phyloP scores from a whole-genome alignment of 768 basidiomycete genomes.

The Gymnopilus junonius region DNA sequence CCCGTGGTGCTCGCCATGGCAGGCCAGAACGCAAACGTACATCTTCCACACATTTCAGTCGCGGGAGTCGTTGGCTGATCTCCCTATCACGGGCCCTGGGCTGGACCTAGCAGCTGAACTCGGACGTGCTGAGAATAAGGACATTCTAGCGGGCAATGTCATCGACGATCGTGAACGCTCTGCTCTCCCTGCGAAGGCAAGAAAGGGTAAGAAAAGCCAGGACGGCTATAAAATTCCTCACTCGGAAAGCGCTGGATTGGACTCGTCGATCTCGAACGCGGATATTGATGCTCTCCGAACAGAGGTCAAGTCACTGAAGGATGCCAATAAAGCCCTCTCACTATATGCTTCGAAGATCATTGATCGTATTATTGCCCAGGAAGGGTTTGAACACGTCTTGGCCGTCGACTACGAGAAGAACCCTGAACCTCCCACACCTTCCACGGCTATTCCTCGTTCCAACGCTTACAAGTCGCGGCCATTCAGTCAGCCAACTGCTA shows the following conservation, averaged over 20 bases:
- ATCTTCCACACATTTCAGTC: conserved; percentile 57
- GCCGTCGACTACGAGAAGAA: conserved; percentile 87
- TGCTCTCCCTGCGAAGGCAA: conserved; percentile 46
- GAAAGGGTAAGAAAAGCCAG: conserved; percentile 52
- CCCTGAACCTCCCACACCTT: conserved; percentile 49
- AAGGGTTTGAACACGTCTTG: conserved; percentile 96
- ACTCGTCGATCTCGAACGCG: conserved; percentile 40
- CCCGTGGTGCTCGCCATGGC: conserved; percentile 46
- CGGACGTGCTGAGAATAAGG: conserved; percentile 90
- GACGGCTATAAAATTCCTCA: conserved; percentile 42
- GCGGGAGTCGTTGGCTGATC: conserved; percentile 85
- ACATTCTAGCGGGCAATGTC: conserved; percentile 62
- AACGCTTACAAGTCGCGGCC: conserved; percentile 33
- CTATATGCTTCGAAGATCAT: conserved; percentile 98
- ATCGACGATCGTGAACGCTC: conserved; percentile 57
- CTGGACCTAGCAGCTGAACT: conserved; percentile 91
- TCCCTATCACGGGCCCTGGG: conserved; percentile 88
- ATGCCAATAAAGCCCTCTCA: conserved; percentile 94
- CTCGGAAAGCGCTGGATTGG: conserved; percentile 41
- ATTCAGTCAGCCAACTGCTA: conserved; percentile 43
- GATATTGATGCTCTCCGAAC: conserved; percentile 78
- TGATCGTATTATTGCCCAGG: conserved; percentile 94
- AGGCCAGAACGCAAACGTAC: conserved; percentile 55
- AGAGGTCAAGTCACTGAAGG: conserved; percentile 92
- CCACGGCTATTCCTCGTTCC: conserved; percentile 39